Evolutionary conservation across 129 eudicot species (phyloP), one percentile per base, ranked within the genome.

Genomic region (Kitagawia praeruptora): DNA sequence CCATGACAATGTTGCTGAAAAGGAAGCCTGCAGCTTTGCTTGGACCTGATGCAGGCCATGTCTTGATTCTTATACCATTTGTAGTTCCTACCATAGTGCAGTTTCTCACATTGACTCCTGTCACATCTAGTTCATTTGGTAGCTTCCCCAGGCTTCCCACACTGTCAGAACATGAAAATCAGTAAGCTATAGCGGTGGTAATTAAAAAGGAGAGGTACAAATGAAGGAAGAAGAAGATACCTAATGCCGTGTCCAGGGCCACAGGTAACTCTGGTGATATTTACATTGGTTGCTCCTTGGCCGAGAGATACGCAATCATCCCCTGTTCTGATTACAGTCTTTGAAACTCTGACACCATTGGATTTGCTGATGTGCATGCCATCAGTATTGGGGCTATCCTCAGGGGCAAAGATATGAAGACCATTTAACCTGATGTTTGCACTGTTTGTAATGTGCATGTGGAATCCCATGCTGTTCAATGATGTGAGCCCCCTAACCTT

Each of bases 191-290:
- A 66, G 72, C 4, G 4, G 41, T 12, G 40, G 9, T 31, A 14
- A 25, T 14, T 66, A 6, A 1, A 64, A 66, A 28, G 9, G 40
- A 18, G 47, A 11, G 25, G n/a, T 31, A 70, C 21, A 39, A 34
- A 34, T 0, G 37, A 5, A 19, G 42, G 7, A 23, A 38, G 44
- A 63, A 21, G 9, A 34, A 23, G 31, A 3, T 86, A 89, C 92
- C 92, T 89, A 78, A 89, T 78, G 45, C 95, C 95, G 56, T 88
- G 95, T 75, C 95, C 95, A 2, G 95, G 95, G 74, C 95, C 95
- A 34, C 95, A 90, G 8, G 80, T 75, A 31, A 87, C 53, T 76
- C 53, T 48, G 63, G 79, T 86, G 74, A 90, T 18, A 39, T 87
- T 83, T 28, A 90, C 45, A 49, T 83, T 85, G 56, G 56, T 84